Conservation (phyloP, 352 stramenopile genomes). For the Blastocystis sp. region DNA sequence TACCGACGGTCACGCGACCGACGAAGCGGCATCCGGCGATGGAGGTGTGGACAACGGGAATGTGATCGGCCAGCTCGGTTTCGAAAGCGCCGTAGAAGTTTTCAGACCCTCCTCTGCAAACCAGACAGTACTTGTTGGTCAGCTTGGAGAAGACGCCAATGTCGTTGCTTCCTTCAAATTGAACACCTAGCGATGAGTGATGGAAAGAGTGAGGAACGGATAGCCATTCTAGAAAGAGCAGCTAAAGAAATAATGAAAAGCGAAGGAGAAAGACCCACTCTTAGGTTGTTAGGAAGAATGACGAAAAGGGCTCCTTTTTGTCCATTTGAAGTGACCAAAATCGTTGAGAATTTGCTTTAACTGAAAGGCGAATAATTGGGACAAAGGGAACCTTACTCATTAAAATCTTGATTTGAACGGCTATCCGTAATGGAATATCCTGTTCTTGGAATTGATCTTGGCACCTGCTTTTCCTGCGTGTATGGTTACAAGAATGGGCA, state of each 20-base stretch:
- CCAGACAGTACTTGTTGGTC: slow-evolving; percentile 95
- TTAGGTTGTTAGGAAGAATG: background rate
- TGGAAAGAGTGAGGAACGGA: background rate
- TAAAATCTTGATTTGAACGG: too few species aligned
- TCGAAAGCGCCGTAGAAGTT: slow-evolving; percentile 99
- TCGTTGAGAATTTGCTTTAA: too few species aligned
- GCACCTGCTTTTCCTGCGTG: slow-evolving; percentile 14
- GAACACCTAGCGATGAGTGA: slow-evolving; percentile 75
- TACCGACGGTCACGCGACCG: slow-evolving; percentile 89
- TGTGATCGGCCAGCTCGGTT: slow-evolving; percentile 92
- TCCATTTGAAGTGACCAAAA: background rate
- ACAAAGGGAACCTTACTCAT: background rate
- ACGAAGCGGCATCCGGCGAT: slow-evolving; percentile 95
- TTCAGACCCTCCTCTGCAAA: slow-evolving; percentile 78
- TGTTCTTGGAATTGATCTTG: slow-evolving; percentile 14
- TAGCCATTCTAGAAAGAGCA: slow-evolving; percentile 37
- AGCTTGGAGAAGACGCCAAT: slow-evolving; percentile 98
- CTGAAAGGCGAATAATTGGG: too few species aligned
- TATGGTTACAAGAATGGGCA: slow-evolving; percentile 2
- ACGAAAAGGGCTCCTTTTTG: background rate
- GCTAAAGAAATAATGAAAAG: background rate
- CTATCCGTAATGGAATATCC: too few species aligned
- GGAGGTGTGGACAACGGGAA: slow-evolving; percentile 95
- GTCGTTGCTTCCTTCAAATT: slow-evolving; percentile 99
- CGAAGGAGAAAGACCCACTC: background rate